These are phyloP conservation scores for Chlorophyllum brunneum DNA, from an alignment of 768 basidiomycete genomes.

Conservation along the genomic window DNA sequence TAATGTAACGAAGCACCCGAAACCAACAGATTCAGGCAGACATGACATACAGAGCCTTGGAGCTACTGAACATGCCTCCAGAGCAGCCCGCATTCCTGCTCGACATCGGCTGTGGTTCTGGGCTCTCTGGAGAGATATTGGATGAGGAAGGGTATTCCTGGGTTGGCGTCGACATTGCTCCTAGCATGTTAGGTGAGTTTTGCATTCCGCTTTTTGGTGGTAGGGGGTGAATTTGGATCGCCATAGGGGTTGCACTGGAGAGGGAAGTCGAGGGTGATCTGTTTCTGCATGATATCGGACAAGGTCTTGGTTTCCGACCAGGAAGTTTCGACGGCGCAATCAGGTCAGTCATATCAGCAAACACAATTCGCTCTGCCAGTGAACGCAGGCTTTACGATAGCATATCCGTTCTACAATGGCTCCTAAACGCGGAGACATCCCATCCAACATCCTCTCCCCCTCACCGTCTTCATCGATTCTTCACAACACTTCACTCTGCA, in stretches of 20 bases:
- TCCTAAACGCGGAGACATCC: slow-evolving; percentile 93
- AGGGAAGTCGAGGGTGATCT: slow-evolving; percentile 95
- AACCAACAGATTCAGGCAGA: slow-evolving; percentile 96
- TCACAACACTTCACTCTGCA: slow-evolving; percentile 86
- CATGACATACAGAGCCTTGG: slow-evolving; percentile 95
- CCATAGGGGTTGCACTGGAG: slow-evolving; percentile 88
- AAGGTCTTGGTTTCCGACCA: slow-evolving; percentile 95
- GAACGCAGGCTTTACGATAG: slow-evolving; percentile 36
- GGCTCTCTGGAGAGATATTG: slow-evolving; percentile 92
- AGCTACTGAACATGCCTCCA: slow-evolving; percentile 79
- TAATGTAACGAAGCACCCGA: slow-evolving; percentile 60
- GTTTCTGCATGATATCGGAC: slow-evolving; percentile 96
- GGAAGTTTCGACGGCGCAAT: slow-evolving; percentile 98
- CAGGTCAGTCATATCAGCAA: slow-evolving; percentile 49
- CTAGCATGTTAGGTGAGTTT: slow-evolving; percentile 89
- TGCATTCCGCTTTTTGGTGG: background rate
- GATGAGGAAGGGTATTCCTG: slow-evolving; percentile 93
- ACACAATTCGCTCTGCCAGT: background rate
- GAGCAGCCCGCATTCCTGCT: slow-evolving; percentile 82
- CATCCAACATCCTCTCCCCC: slow-evolving; percentile 87
- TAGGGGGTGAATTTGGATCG: background rate
- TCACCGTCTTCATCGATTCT: slow-evolving; percentile 82
- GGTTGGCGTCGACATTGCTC: slow-evolving; percentile 92
- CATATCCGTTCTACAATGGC: slow-evolving; percentile 98
- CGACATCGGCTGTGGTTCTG: slow-evolving; percentile 98